Evolutionary conservation across 768 basidiomycete species (phyloP).

Genomic region (Lactarius hatsudake): DNA sequence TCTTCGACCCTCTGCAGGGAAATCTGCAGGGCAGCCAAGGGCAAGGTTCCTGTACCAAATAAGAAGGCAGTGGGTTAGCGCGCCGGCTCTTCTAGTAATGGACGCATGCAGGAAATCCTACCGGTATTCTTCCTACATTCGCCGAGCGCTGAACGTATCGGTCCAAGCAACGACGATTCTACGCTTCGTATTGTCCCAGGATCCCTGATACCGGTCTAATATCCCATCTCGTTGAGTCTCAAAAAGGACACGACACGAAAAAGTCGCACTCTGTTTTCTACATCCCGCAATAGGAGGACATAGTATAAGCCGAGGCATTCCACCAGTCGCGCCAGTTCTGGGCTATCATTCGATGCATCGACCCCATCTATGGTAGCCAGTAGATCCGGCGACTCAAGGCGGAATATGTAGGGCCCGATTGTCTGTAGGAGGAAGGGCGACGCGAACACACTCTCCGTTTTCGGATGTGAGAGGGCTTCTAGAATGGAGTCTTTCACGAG

Average conservation of each 20-base stretch:
- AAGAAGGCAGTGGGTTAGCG: constrained; percentile 4
- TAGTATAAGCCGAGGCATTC: constrained; percentile 71
- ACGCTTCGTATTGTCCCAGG: constrained; percentile 11
- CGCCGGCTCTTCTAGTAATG: neutral
- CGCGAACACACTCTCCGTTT: constrained; percentile 45
- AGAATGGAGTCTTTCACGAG: constrained; percentile 66
- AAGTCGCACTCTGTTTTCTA: constrained; percentile 48
- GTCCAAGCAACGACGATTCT: constrained; percentile 9
- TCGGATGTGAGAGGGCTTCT: constrained; percentile 42
- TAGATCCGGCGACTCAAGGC: constrained; percentile 52
- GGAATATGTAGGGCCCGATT: constrained; percentile 60
- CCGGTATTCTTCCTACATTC: constrained; percentile 14
- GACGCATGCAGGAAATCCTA: constrained; percentile 10
- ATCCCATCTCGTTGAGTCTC: neutral
- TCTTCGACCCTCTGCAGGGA: constrained; percentile 27
- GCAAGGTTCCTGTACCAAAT: constrained; percentile 28
- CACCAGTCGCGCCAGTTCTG: constrained; percentile 59
- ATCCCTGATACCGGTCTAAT: constrained; percentile 36
- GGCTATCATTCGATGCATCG: constrained; percentile 47
- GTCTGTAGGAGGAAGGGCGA: constrained; percentile 53
- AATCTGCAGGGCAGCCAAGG: constrained; percentile 24
- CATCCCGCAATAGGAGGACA: constrained; percentile 58
- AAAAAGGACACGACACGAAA: neutral
- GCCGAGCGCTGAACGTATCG: constrained; percentile 18
- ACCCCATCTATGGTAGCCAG: constrained; percentile 34